Evolutionary conservation across 2,329 filamentous ascomycete species (phyloP), one percentile per base, ranked within the genome.

Genomic region (Penicillium fuscoglaucum): DNA sequence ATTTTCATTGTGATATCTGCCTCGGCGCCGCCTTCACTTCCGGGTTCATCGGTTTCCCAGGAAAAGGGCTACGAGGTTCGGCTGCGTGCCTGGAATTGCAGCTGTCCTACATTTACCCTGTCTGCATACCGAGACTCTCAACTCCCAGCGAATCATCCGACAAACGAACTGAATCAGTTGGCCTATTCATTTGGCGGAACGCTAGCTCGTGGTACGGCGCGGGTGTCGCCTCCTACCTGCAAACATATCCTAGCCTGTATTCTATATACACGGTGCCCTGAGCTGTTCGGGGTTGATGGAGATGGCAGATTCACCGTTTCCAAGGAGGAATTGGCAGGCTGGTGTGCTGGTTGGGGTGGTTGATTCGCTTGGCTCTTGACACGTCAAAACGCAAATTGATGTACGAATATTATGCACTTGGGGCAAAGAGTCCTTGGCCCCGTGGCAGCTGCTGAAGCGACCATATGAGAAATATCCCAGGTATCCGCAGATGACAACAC

Each of bases 161-260:
- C 52, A 49, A 33, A 28, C 29, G 40, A 33, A 28, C 41, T 63
- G 37, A 26, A 21, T 46, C 53, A 49, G 44, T 57, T 31, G 28
- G 21, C 47, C n/a, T 74, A 70, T 60, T 66, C 68, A 19, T 78
- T 78, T 55, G 76, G 76, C 44, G 78, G 76, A 15, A 70, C 66
- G 6, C 55, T 76, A 39, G 70, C 70, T 6, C 59, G 57, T 54
- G 40, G 58, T 46, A 47, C 64, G 43, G 59, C 65, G 31, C 57
- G 58, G 50, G 52, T 54, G 31, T 61, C 65, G 15, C 65, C 66
- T 15, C 66, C 74, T 5, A 66, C 90, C 76, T 99, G 93, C 73
- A 97, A 97, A 77, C 93, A 99, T 75, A 75, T 98, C 6, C 82
- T 98, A 17, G 93, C 93, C 1, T 96, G 90, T 72, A 76, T 93